These are phyloP conservation scores for Stevia rebaudiana DNA, from an alignment of 140 eudicot genomes.

Conservation along the genomic window DNA sequence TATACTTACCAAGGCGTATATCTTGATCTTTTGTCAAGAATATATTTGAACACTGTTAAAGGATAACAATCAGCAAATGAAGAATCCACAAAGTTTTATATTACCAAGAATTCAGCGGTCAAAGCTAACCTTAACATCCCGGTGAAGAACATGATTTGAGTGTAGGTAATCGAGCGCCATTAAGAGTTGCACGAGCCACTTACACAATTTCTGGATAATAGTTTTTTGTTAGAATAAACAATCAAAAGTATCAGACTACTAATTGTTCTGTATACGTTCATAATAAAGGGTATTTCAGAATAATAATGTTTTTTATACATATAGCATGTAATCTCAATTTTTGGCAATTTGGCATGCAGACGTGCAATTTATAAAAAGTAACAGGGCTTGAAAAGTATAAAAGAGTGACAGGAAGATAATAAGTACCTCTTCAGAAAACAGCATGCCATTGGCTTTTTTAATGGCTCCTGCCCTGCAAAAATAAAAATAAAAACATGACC, in stretches of 20 bases:
- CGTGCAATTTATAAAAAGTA: background rate
- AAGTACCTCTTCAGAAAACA: slow-evolving; percentile 86
- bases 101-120: background rate
- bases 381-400: background rate
- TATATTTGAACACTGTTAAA: slow-evolving; percentile 88
- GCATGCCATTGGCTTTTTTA: slow-evolving; percentile 71
- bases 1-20: slow-evolving; percentile 83
- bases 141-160: slow-evolving; percentile 89
- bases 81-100: slow-evolving; percentile 1
- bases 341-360: background rate
- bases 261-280: background rate
- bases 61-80: slow-evolving; percentile 16
- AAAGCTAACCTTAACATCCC: slow-evolving; percentile 86
- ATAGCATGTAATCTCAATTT: background rate
- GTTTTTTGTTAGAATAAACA: slow-evolving; percentile 13
- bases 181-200: slow-evolving; percentile 93
- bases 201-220: slow-evolving; percentile 66
- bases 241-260: background rate
- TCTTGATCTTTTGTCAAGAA: slow-evolving; percentile 90
- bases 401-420: background rate
- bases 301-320: background rate
- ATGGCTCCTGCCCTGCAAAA: slow-evolving; percentile 83
- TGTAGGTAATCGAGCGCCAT: slow-evolving; percentile 95
- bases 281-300: background rate
- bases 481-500: slow-evolving; percentile 10